Conservation (phyloP, 257 asterid species). For the Cordia subcordata region DNA sequence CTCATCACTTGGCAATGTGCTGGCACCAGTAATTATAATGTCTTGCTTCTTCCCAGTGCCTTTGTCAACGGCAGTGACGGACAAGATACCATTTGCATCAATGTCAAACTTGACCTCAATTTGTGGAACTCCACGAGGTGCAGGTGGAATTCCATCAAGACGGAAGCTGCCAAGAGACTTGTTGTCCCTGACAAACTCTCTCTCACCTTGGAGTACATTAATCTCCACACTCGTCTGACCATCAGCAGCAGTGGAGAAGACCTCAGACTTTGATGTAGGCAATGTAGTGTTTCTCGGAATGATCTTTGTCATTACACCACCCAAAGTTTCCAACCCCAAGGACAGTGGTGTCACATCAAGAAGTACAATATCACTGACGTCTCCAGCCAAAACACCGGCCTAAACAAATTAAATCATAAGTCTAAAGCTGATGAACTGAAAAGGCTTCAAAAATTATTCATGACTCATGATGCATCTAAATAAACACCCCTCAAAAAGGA, state of each 20-base stretch:
- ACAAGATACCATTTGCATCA: constrained; percentile 94
- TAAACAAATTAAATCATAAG: constrained; percentile 24
- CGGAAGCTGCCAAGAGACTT: constrained; percentile 98
- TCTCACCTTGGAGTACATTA: constrained; percentile 95
- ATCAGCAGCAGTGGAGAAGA: constrained; percentile 98
- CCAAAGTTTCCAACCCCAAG: constrained; percentile 94
- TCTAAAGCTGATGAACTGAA: background rate
- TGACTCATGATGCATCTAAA: background rate
- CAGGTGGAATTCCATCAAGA: constrained; percentile 96
- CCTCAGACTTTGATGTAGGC: constrained; percentile 97
- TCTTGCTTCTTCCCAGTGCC: constrained; percentile 98
- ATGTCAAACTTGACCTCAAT: constrained; percentile 94
- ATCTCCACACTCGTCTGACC: constrained; percentile 98
- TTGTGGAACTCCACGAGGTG: constrained; percentile 99
- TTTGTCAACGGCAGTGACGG: constrained; percentile 90
- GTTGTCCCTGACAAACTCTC: constrained; percentile 97
- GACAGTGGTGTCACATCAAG: constrained; percentile 91
- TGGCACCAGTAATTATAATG: constrained; percentile 95
- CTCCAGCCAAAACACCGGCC: constrained; percentile 99
- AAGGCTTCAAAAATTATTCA: background rate
- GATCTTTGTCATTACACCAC: constrained; percentile 99
- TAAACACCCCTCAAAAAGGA: background rate
- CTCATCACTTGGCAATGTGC: constrained; percentile 94
- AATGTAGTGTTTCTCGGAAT: constrained; percentile 88
- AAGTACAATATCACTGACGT: constrained; percentile 94